A percentile compares a stretch with the other conserved stretches of the same genome.
phyloP scores from a whole-genome alignment of 2,329 filamentous ascomycete genomes.

The Dactylellina cionopaga region DNA sequence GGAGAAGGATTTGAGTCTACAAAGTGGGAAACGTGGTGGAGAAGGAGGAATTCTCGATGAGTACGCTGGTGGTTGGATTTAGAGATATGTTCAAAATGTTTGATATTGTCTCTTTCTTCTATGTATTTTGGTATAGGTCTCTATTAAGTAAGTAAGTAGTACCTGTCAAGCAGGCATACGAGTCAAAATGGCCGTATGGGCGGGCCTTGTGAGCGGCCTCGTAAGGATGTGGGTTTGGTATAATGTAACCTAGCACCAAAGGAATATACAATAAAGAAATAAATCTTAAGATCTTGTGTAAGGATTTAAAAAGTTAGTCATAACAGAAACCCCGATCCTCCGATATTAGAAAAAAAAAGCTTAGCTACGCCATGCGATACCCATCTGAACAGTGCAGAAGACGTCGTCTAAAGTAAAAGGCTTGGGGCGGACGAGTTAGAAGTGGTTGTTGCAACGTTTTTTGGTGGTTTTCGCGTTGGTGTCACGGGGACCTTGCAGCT shows the following conservation, averaged over 20 bases:
- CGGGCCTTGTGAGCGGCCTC: neutral
- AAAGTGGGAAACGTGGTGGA: too few species aligned
- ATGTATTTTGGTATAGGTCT: neutral
- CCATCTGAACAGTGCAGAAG: neutral
- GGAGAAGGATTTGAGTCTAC: too few species aligned
- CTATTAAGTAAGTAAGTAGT: neutral
- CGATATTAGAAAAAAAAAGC: constrained; percentile 2
- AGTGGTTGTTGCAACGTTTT: neutral
- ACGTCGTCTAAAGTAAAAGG: neutral
- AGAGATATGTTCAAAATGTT: neutral
- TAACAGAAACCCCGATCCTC: neutral
- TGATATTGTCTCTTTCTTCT: neutral
- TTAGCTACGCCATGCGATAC: constrained; percentile 9
- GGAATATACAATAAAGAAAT: neutral
- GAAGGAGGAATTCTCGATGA: neutral
- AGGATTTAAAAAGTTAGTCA: neutral
- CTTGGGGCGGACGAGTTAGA: neutral
- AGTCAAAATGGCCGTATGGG: constrained; percentile 1
- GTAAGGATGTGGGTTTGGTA: neutral
- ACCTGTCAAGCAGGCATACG: neutral
- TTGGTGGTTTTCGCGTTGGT: constrained; percentile 27
- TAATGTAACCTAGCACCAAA: neutral
- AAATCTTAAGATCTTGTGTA: neutral
- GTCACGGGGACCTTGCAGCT: constrained; percentile 14
- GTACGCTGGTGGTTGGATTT: neutral